Conservation (phyloP, 1,284 basidiomycete genomes). For the Bondarzewia mesenterica region DNA sequence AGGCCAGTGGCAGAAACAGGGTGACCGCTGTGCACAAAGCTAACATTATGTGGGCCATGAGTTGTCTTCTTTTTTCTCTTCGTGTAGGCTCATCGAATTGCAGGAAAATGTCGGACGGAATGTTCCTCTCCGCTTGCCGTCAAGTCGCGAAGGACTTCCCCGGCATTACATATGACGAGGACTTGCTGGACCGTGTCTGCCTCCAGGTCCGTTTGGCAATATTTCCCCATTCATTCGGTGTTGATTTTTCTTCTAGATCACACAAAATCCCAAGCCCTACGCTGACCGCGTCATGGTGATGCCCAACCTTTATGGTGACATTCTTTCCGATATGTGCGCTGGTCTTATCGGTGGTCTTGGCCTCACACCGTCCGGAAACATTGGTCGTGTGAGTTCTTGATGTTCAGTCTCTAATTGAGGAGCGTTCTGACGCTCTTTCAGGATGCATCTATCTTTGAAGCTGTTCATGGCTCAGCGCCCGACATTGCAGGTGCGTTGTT, state of each 20-base stretch:
- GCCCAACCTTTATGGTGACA: slow-evolving; percentile 98
- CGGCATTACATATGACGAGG: slow-evolving; percentile 91
- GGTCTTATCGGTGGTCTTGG: slow-evolving; percentile 98
- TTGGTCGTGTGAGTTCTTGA: slow-evolving; percentile 65
- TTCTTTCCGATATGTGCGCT: slow-evolving; percentile 98
- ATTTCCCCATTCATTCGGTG: not conserved
- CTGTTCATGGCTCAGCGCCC: slow-evolving; percentile 94
- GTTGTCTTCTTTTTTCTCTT: slow-evolving; percentile 4
- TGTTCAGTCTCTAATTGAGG: not conserved
- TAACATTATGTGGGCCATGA: slow-evolving; percentile 81
- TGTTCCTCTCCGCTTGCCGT: slow-evolving; percentile 98
- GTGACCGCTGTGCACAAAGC: slow-evolving; percentile 99
- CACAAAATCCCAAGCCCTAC: slow-evolving; percentile 91
- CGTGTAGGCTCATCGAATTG: slow-evolving; percentile 5
- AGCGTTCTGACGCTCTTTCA: slow-evolving; percentile 25
- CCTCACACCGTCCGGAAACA: slow-evolving; percentile 97
- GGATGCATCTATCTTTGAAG: slow-evolving; percentile 99
- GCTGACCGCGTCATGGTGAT: slow-evolving; percentile 99
- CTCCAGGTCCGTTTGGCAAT: slow-evolving; percentile 65
- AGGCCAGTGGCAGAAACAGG: slow-evolving; percentile 79
- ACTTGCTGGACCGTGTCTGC: slow-evolving; percentile 95
- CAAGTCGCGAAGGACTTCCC: slow-evolving; percentile 97
- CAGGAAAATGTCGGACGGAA: slow-evolving; percentile 99
- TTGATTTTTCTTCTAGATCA: slow-evolving; percentile 42
- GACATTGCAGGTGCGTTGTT: slow-evolving; percentile 65